phyloP scores from a whole-genome alignment of 2,329 filamentous ascomycete species.

The Paramyrothecium sp. region DNA sequence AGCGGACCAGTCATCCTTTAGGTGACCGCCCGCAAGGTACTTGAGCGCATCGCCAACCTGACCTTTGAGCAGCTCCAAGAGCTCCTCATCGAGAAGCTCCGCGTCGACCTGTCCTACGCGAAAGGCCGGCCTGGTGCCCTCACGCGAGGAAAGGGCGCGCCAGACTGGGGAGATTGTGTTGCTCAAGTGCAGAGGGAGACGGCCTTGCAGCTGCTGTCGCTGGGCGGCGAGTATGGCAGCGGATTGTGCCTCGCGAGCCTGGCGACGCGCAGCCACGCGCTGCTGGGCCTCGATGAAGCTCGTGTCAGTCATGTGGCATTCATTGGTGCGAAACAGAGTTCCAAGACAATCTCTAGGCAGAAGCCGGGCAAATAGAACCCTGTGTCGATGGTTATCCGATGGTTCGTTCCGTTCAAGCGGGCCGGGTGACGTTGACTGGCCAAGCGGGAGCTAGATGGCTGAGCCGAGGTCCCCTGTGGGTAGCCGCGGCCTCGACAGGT shows the following conservation, averaged over 20 bases:
- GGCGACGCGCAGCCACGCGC: slow-evolving; percentile 78
- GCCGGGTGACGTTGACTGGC: too few relatives aligned
- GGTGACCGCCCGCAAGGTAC: slow-evolving; percentile 72
- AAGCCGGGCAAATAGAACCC: too few relatives aligned
- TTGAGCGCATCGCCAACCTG: slow-evolving; percentile 88
- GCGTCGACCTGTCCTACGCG: slow-evolving; percentile 95
- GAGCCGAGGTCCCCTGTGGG: too few relatives aligned
- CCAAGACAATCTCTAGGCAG: too few relatives aligned
- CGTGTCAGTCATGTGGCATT: slow-evolving; percentile 44
- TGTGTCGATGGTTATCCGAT: too few relatives aligned
- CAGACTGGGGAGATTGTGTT: slow-evolving; percentile 60
- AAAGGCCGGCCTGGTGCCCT: slow-evolving; percentile 82
- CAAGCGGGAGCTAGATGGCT: too few relatives aligned
- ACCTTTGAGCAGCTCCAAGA: slow-evolving; percentile 78
- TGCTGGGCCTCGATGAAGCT: slow-evolving; percentile 89
- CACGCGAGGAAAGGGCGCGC: slow-evolving; percentile 70
- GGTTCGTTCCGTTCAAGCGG: too few relatives aligned
- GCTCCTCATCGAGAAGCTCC: slow-evolving; percentile 89
- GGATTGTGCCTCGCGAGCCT: slow-evolving; percentile 67
- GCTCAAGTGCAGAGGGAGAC: slow-evolving; percentile 61
- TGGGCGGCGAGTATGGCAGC: slow-evolving; percentile 52
- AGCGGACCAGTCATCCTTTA: slow-evolving; percentile 82
- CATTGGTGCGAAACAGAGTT: slow-evolving; percentile 20
- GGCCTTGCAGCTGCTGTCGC: slow-evolving; percentile 51
- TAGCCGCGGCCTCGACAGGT: too few relatives aligned